Conservation (phyloP, 441 rosid species). For the Aleurites moluccanus region DNA sequence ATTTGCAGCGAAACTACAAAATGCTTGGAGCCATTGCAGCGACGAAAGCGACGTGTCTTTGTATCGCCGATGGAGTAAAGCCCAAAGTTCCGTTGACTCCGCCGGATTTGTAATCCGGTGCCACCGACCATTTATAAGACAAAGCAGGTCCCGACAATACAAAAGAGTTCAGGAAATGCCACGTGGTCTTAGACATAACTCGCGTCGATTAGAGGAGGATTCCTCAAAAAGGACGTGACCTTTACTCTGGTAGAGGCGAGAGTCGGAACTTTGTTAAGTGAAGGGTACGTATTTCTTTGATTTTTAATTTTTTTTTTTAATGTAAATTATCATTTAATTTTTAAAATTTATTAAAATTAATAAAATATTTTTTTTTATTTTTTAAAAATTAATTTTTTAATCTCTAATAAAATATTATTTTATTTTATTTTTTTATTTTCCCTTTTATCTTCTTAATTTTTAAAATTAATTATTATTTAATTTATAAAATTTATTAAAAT, state of each 20-base stretch:
- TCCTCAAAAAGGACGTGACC: not conserved
- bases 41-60: not conserved
- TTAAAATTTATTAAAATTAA: too few relatives aligned
- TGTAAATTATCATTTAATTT: too few relatives aligned
- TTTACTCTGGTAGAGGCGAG: not conserved
- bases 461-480: too few relatives aligned
- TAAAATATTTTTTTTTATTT: too few relatives aligned
- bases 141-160: not conserved
- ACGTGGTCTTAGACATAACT: not conserved
- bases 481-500: too few relatives aligned
- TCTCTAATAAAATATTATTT: too few relatives aligned
- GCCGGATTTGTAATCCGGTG: not conserved
- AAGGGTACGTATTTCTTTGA: too few relatives aligned
- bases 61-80: not conserved
- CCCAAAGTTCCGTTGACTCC: not conserved
- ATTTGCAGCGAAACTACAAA: not conserved
- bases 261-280: too few relatives aligned
- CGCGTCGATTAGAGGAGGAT: not conserved
- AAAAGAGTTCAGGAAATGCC: not conserved
- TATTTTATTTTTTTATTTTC: too few relatives aligned
- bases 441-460: too few relatives aligned
- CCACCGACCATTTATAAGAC: not conserved
- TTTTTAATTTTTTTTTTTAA: too few relatives aligned
- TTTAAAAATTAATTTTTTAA: too few relatives aligned
- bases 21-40: not conserved